Evolutionary conservation across 2,329 filamentous ascomycete genomes (phyloP).

Genomic region (Sporothrix schenckii): DNA sequence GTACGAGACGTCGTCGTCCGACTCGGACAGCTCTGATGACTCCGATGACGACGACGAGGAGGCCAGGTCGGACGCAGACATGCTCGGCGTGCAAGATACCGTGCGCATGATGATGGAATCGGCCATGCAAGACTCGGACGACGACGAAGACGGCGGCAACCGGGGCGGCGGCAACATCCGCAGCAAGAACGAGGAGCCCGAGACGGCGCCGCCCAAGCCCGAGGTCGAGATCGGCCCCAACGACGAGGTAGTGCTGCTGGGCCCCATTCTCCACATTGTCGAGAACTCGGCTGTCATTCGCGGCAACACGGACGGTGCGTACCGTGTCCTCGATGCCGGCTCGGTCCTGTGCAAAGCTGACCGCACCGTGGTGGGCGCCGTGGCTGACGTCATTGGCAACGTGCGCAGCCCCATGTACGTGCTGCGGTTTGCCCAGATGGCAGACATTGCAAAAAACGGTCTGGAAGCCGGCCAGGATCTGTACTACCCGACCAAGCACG

Average conservation of each 20-base stretch:
- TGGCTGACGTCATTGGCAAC: constrained; percentile 84
- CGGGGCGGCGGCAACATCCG: constrained; percentile 58
- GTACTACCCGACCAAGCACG: constrained; percentile 78
- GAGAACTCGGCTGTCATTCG: constrained; percentile 78
- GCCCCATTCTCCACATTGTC: constrained; percentile 74
- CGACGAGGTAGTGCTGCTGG: constrained; percentile 76
- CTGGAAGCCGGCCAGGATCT: constrained; percentile 71
- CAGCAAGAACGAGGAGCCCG: constrained; percentile 77
- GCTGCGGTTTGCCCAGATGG: constrained; percentile 67
- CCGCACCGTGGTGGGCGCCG: constrained; percentile 73
- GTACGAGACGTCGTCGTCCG: constrained; percentile 62
- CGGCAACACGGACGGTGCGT: constrained; percentile 76
- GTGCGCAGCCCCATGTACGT: constrained; percentile 87
- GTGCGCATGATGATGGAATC: constrained; percentile 83
- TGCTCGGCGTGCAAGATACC: constrained; percentile 79
- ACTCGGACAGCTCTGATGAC: constrained; percentile 45
- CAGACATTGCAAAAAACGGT: constrained; percentile 65
- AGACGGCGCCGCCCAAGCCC: constrained; percentile 70
- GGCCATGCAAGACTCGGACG: constrained; percentile 65
- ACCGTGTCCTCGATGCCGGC: constrained; percentile 80
- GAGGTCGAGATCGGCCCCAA: constrained; percentile 75
- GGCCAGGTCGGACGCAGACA: constrained; percentile 60
- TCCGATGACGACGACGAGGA: constrained; percentile 64
- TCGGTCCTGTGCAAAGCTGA: constrained; percentile 80
- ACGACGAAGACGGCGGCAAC: constrained; percentile 43